Conservation (phyloP, 1,284 basidiomycete species). For the Coniferiporia weirii region DNA sequence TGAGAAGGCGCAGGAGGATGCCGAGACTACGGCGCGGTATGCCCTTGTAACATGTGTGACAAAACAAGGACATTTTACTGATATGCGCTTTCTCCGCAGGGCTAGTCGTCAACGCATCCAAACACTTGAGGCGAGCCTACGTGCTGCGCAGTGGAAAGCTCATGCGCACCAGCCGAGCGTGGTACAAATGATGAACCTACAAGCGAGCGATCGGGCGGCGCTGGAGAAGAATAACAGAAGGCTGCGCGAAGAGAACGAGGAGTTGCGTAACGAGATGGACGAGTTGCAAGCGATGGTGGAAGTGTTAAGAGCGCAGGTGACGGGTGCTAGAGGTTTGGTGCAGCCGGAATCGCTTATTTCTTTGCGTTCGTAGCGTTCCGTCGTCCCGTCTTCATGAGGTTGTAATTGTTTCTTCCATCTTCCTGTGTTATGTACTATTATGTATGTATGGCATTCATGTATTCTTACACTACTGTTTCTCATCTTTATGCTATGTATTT, state of each 20-base stretch:
- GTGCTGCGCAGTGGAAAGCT: constrained; percentile 31
- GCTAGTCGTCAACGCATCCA: constrained; percentile 51
- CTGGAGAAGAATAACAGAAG: constrained; percentile 43
- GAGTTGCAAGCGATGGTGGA: constrained; percentile 71
- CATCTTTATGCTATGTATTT: not conserved
- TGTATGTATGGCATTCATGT: too few relatives aligned
- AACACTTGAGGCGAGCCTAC: constrained; percentile 49
- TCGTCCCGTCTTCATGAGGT: not conserved
- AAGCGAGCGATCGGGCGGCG: constrained; percentile 35
- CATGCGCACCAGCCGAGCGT: constrained; percentile 32
- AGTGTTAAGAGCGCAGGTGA: constrained; percentile 49
- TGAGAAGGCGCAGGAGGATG: constrained; percentile 42
- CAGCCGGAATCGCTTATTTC: not conserved
- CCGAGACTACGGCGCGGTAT: constrained; percentile 54
- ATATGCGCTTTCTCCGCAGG: constrained; percentile 29
- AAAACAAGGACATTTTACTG: not conserved
- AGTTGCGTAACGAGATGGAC: constrained; percentile 59
- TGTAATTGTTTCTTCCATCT: too few relatives aligned
- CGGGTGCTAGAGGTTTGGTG: constrained; percentile 41
- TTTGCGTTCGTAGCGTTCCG: not conserved
- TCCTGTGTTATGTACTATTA: too few relatives aligned
- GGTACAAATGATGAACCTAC: constrained; percentile 32
- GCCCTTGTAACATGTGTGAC: constrained; percentile 18
- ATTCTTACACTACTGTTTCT: not conserved
- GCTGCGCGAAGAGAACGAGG: constrained; percentile 52